phyloP scores from a whole-genome alignment of 352 stramenopile genomes.

The Pythium aristosporum region DNA sequence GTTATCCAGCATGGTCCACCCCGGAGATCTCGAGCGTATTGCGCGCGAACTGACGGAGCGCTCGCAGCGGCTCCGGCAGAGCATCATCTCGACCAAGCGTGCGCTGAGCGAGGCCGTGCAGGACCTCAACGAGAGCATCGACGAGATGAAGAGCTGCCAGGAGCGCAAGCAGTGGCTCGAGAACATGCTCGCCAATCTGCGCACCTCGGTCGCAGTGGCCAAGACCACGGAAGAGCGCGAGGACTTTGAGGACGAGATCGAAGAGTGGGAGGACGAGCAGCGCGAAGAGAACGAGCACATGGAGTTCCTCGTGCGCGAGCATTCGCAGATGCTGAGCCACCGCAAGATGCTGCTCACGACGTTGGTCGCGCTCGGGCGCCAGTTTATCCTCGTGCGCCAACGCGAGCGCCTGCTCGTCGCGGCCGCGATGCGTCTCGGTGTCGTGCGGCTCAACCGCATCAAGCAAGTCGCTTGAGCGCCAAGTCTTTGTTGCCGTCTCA shows the following conservation, averaged over 20 bases:
- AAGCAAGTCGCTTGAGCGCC: constrained; percentile 22
- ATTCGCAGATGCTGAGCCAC: constrained; percentile 20
- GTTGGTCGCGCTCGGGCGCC: constrained; percentile 21
- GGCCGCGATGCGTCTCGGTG: constrained; percentile 20
- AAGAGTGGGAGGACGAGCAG: constrained; percentile 26
- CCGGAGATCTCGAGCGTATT: constrained; percentile 22
- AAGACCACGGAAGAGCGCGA: constrained; percentile 22
- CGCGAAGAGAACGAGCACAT: constrained; percentile 25
- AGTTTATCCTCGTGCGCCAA: constrained; percentile 26
- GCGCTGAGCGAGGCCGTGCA: constrained; percentile 19
- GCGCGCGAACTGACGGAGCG: constrained; percentile 23
- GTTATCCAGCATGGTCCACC: constrained; percentile 9
- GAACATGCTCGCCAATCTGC: constrained; percentile 21
- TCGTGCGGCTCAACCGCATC: constrained; percentile 22
- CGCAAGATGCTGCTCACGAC: constrained; percentile 25
- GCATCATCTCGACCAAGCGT: constrained; percentile 26
- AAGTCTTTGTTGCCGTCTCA: background rate
- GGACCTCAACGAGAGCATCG: constrained; percentile 21
- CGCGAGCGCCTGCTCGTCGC: constrained; percentile 22
- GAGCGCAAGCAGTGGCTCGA: constrained; percentile 22
- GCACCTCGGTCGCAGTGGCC: constrained; percentile 10
- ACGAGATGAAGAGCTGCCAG: constrained; percentile 21
- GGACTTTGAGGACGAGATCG: constrained; percentile 19
- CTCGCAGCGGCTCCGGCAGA: constrained; percentile 21
- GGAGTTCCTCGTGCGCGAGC: constrained; percentile 19